Percentiles rank a stretch among this genome's conserved stretches.
Evolutionary conservation across 1,284 basidiomycete genomes (phyloP).

Genomic region (Cryptococcus sp.): DNA sequence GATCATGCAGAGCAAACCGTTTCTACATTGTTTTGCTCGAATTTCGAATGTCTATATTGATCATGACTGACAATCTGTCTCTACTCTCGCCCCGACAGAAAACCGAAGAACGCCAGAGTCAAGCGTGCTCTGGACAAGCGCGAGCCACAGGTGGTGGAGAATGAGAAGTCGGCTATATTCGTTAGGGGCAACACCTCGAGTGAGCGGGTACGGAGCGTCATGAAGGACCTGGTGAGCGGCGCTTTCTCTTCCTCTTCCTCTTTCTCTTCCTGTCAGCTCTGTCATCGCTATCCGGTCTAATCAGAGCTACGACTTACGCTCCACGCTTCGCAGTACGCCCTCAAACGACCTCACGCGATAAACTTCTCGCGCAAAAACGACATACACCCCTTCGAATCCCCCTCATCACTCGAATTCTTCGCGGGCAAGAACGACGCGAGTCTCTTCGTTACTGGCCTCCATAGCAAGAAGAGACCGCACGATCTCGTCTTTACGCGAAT

Average conservation of each 20-base stretch:
- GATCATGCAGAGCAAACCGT: too few relatives aligned
- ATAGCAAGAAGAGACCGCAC: constrained; percentile 92
- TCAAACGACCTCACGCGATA: constrained; percentile 85
- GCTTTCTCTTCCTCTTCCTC: background rate
- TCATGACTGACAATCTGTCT: too few relatives aligned
- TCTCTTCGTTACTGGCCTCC: constrained; percentile 87
- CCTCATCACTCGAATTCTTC: constrained; percentile 87
- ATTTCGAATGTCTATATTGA: background rate
- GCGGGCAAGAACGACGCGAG: constrained; percentile 90
- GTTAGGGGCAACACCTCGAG: constrained; percentile 86
- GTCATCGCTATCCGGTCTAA: background rate
- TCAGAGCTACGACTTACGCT: too few relatives aligned
- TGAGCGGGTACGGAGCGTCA: constrained; percentile 73
- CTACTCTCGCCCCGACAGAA: constrained; percentile 58
- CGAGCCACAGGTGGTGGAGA: constrained; percentile 87
- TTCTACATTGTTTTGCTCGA: background rate
- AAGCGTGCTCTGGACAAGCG: constrained; percentile 88
- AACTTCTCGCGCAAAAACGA: constrained; percentile 94
- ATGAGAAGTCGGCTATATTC: constrained; percentile 79
- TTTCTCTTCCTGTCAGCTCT: background rate
- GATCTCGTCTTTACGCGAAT: constrained; percentile 83
- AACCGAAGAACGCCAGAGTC: constrained; percentile 96
- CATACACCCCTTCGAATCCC: constrained; percentile 87
- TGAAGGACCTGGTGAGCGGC: constrained; percentile 79
- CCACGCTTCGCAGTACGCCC: constrained; percentile 66